Base-by-base conservation (phyloP, 2,329 filamentous ascomycete genomes). In the Talaromyces funiculosus region DNA sequence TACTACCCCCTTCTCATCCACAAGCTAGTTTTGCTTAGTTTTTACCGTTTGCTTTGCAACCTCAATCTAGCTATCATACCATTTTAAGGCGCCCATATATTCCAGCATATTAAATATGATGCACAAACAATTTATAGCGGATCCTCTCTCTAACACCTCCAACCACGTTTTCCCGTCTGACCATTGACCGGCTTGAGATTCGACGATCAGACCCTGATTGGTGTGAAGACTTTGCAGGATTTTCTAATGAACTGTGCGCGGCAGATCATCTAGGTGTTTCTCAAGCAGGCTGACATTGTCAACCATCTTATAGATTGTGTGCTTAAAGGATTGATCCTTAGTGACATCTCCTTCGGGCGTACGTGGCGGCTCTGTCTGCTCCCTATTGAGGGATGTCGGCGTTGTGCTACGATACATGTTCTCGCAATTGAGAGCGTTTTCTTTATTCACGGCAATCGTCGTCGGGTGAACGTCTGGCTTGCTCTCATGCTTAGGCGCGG, bases 161-260 rank as follows among this genome's bases (percentile, higher is more conserved):
- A 67, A 38, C 60, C 45, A 67, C 37, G 59, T 64, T n/a, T 40
- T 62, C 22, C 62, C 51, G 59, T 67, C 62, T 10, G 61, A 66
- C 64, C 35, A 67, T 55, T 57, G 12, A 53, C 60, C 45, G 9
- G 29, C 12, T 20, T 18, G 8, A 3, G 18, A 24, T 8, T 22
- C 9, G 2, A 35, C 37, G 18, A 37, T 9, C 8, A 2, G 29
- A 14, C 18, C 18, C 31, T 33, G 12, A 5, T 10, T 14, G 9
- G 40, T 57, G 18, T 47, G 8, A 57, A 57, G 40, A 47, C 40
- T 47, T 37, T 57, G 29, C n/a, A 47, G 42, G 18, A 47, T 57
- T 31, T 33, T n/a, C 8, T 10, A 6, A 57, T 57, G 18, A 31
- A 57, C 20, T 4, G n/a, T 47, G 14, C 16, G 12, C 18, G 18